Evolutionary conservation across 2,329 filamentous ascomycete species (phyloP).

Genomic region (Penicillium rolfsii): DNA sequence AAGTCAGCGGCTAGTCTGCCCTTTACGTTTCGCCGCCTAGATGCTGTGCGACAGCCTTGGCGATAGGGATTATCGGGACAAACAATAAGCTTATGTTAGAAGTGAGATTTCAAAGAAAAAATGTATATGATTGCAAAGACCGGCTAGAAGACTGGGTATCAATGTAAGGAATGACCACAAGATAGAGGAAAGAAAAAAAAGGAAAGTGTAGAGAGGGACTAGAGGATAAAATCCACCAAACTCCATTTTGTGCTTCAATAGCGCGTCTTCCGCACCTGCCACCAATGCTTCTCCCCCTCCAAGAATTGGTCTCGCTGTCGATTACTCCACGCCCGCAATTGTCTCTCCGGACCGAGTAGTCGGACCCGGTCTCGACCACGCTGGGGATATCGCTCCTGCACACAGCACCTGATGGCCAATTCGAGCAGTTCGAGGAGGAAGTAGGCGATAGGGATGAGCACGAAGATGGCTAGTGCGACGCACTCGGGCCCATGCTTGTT

Average conservation of each 20-base stretch:
- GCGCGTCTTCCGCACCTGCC: constrained; percentile 8
- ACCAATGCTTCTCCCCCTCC: constrained; percentile 19
- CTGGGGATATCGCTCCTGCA: constrained; percentile 23
- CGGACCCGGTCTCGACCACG: constrained; percentile 25
- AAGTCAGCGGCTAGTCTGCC: not conserved
- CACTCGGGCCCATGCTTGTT: constrained; percentile 29
- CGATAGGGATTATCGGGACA: not conserved
- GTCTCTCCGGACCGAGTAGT: constrained; percentile 24
- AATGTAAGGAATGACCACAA: not conserved
- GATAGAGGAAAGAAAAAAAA: not conserved
- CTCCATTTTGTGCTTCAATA: not conserved
- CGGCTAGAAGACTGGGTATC: not conserved
- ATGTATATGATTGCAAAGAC: not conserved
- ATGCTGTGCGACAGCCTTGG: not conserved
- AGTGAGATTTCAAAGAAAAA: not conserved
- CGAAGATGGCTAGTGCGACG: constrained; percentile 25
- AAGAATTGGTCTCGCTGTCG: constrained; percentile 25
- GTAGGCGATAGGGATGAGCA: constrained; percentile 28
- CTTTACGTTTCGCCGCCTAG: not conserved
- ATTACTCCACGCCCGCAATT: constrained; percentile 23
- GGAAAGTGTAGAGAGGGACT: not conserved
- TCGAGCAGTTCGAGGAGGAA: constrained; percentile 26
- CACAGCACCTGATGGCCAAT: constrained; percentile 13
- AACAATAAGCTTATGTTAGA: not conserved
- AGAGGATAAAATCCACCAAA: not conserved